Conservation (phyloP, 2,329 filamentous ascomycete genomes). For the Aspergillus luchuensis region DNA sequence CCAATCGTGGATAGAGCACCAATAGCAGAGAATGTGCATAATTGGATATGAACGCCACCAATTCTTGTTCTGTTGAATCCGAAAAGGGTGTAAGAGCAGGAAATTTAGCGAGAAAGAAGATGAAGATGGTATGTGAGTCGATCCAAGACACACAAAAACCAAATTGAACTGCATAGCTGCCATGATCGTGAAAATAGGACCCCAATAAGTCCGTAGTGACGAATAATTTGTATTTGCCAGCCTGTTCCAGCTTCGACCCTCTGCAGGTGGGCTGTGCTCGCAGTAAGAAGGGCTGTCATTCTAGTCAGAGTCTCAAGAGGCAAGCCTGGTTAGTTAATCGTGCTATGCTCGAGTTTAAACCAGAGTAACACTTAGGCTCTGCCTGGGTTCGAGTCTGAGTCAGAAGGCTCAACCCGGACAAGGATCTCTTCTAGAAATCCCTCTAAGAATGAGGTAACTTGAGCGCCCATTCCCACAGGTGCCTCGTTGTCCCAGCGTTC, state of each 20-base stretch:
- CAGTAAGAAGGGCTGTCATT: neutral
- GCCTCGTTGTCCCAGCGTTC: constrained; percentile 83
- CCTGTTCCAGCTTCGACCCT: neutral
- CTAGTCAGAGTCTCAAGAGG: neutral
- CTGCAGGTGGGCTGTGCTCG: neutral
- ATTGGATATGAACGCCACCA: neutral
- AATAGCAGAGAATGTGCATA: neutral
- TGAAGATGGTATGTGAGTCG: neutral
- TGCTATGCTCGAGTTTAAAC: neutral
- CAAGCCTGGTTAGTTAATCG: neutral
- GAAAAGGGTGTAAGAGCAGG: neutral
- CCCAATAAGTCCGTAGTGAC: neutral
- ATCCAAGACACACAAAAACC: neutral
- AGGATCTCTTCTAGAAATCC: constrained; percentile 92
- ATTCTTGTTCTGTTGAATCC: neutral
- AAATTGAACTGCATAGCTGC: neutral
- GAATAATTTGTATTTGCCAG: neutral
- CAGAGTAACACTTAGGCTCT: neutral
- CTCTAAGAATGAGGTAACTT: constrained; percentile 85
- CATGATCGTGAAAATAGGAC: neutral
- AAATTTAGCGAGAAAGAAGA: neutral
- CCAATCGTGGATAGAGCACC: neutral
- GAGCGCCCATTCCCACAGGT: constrained; percentile 90
- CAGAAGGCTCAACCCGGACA: constrained; percentile 81
- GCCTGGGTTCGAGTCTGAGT: constrained; percentile 16